A percentile compares a stretch with the other conserved stretches of the same genome.
phyloP scores from a whole-genome alignment of 768 basidiomycete species.

The Filobasidium floriforme region DNA sequence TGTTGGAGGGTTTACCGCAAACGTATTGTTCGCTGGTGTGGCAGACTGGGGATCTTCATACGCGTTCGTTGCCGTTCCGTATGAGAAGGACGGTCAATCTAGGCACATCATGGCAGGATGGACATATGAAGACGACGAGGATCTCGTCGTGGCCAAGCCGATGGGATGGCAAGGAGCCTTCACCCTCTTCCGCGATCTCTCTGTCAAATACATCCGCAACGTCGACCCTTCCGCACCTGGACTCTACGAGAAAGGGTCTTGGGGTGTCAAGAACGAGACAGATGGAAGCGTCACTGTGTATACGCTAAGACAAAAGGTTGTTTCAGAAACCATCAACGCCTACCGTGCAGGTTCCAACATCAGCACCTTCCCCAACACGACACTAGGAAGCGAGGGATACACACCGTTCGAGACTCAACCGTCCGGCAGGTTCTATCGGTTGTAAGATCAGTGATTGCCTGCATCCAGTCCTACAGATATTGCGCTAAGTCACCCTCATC shows the following conservation, averaged over 20 bases:
- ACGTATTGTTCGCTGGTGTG: constrained; percentile 19
- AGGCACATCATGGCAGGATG: constrained; percentile 24
- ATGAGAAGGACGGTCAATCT: constrained; percentile 12
- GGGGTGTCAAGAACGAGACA: constrained; percentile 28
- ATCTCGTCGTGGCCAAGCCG: constrained; percentile 23
- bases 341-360: constrained; percentile 16
- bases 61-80: constrained; percentile 29
- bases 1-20: neutral
- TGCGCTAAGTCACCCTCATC: neutral
- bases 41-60: constrained; percentile 30
- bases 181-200: constrained; percentile 31
- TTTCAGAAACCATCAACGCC: constrained; percentile 27
- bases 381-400: neutral
- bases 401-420: neutral
- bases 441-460: neutral
- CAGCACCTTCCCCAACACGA: neutral
- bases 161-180: constrained; percentile 27
- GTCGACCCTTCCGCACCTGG: constrained; percentile 21
- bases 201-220: constrained; percentile 21
- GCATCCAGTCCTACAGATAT: neutral
- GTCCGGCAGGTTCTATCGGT: neutral
- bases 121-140: constrained; percentile 30
- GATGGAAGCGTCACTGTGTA: constrained; percentile 24
- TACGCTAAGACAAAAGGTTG: constrained; percentile 29
- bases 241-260: constrained; percentile 18